Conservation (phyloP, 83 land plant genomes). For the Picea engelmannii region DNA sequence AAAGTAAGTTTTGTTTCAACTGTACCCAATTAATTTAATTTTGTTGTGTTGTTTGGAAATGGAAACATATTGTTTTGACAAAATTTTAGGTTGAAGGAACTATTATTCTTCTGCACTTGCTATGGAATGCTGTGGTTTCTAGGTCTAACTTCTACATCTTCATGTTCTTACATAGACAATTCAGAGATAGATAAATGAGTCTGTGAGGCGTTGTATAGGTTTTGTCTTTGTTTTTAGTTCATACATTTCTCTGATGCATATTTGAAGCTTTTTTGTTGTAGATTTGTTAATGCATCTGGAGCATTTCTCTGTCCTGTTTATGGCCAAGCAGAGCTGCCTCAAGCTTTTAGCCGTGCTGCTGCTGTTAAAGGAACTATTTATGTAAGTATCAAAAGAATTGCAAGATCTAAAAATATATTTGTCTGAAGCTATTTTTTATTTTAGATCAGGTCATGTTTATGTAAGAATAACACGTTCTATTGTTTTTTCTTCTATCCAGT, state of each 20-base stretch:
- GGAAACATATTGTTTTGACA: not conserved
- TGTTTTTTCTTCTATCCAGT: not conserved
- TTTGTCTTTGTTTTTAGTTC: not conserved
- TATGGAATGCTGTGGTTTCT: not conserved
- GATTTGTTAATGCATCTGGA: conserved; percentile 81
- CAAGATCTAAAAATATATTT: not conserved
- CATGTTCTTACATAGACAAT: not conserved
- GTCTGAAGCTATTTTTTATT: not conserved
- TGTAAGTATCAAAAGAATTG: conserved; percentile 48
- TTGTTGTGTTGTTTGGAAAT: not conserved
- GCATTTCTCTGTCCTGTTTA: conserved; percentile 90
- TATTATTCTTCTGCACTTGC: not conserved
- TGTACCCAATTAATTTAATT: too few relatives aligned
- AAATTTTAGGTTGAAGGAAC: not conserved
- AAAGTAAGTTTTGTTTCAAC: too few relatives aligned
- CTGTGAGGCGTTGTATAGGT: not conserved
- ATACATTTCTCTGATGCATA: not conserved
- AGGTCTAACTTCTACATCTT: not conserved
- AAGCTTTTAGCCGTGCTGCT: conserved; percentile 95
- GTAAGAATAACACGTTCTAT: not conserved
- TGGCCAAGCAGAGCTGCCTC: conserved; percentile 95
- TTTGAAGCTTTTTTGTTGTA: conserved; percentile 22
- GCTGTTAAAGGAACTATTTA: conserved; percentile 93
- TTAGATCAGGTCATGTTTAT: not conserved
- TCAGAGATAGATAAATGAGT: not conserved